Evolutionary conservation across 1,139 yeast genomes (phyloP), one percentile per base, ranked within the genome.

Genomic region (Hansenula anomala): DNA sequence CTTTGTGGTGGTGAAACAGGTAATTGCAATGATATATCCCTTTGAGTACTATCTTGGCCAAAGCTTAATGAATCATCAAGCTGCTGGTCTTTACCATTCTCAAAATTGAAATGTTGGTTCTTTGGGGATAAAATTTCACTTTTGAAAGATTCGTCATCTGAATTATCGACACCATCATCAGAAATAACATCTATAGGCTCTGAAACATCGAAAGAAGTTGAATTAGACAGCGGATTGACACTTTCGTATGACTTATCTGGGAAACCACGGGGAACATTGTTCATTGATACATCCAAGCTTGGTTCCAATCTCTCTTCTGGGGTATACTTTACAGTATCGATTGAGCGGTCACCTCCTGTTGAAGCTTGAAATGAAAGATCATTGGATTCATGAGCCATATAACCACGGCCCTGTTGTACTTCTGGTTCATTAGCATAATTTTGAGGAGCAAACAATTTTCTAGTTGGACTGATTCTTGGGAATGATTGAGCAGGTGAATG

Each of bases 101-200:
- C 47, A 20, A 43, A 40, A 24, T 38, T 36, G 24, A 40, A 32
- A 12, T 23, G 25, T 12, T 23, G 25, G 13, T 23, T 23, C n/a
- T 40, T 40, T 36, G 46, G 44, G 8, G 54, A 42, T 6, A 50
- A 33, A 10, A 50, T 39, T 11, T 43, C 45, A 39, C 52, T 47
- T 23, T 41, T 36, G 38, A 48, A 38, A 1, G 53, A 48, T 18
- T 44, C 47, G 18, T 28, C 38, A 33, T 46, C 51, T 5, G 41
- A 36, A 2, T 27, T n/a, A 22, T 34, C 36, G 15, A 14, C 36
- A 13, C 11, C 19, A 4, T 30, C 26, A n/a, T 26, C 6, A n/a
- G 11, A n/a, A 18, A 15, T 15, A 18, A 17, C 22, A 12, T 14
- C 31, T n/a, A n/a, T n/a, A n/a, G n/a, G n/a, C n/a, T n/a, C n/a